phyloP scores from a whole-genome alignment of 2,329 filamentous ascomycete species.

The Aspergillus novofumigatus region DNA sequence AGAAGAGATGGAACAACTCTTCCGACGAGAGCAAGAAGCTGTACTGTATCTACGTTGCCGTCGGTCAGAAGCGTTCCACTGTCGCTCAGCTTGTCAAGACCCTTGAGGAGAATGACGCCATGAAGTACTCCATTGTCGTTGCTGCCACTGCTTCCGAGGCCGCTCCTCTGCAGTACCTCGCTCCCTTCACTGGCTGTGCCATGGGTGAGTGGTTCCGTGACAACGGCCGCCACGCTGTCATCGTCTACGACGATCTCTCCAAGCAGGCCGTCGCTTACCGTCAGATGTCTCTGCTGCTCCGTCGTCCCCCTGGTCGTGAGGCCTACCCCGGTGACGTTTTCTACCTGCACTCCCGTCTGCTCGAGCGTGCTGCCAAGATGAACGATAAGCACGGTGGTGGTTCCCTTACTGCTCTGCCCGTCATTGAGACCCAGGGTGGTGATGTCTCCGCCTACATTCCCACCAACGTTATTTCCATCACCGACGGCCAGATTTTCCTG shows the following conservation, averaged over 20 bases:
- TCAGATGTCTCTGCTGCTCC: conserved; percentile 97
- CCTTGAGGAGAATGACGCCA: conserved; percentile 98
- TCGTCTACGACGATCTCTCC: conserved; percentile 92
- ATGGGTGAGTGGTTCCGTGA: conserved; percentile 75
- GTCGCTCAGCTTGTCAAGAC: conserved; percentile 99
- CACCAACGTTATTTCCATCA: conserved; percentile 99
- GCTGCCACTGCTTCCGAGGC: conserved; percentile 97
- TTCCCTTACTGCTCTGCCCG: conserved; percentile 91
- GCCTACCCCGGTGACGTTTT: conserved; percentile 99
- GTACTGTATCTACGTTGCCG: conserved; percentile 98
- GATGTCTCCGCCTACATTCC: conserved; percentile 99
- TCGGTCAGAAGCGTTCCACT: conserved; percentile 99
- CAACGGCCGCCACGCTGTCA: conserved; percentile 78
- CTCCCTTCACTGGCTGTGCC: conserved; percentile 77
- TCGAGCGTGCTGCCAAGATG: conserved; percentile 99
- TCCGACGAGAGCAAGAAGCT: conserved; percentile 96
- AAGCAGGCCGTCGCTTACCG: conserved; percentile 98
- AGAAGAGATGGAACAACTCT: conserved; percentile 92
- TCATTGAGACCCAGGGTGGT: conserved; percentile 99
- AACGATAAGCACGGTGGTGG: conserved; percentile 91
- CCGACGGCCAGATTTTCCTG: conserved; percentile 99
- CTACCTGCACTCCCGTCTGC: conserved; percentile 98
- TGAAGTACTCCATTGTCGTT: conserved; percentile 95
- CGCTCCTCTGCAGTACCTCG: conserved; percentile 88
- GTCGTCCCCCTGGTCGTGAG: conserved; percentile 97